These are phyloP conservation scores for Ulvella scutata DNA, from an alignment of 139 green algal genomes.

Conservation along the genomic window DNA sequence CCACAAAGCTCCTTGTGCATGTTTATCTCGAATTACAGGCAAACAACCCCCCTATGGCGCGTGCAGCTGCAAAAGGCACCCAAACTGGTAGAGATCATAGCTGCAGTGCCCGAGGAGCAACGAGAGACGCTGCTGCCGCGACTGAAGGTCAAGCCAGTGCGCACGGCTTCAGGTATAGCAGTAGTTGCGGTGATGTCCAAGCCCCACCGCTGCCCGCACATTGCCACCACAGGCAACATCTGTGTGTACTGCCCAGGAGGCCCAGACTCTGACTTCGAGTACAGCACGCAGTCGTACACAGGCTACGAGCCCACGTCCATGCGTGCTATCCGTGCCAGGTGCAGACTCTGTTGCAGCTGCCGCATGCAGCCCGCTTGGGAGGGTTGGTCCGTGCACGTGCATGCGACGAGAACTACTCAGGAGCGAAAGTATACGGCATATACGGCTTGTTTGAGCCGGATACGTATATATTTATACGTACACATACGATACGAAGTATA, in stretches of 20 bases:
- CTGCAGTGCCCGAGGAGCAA: constrained; percentile 87
- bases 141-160: constrained; percentile 67
- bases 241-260: constrained; percentile 97
- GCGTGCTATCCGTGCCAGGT: constrained; percentile 88
- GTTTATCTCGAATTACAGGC: neutral
- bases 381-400: too few species aligned
- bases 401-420: too few species aligned
- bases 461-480: too few species aligned
- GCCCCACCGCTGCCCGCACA: constrained; percentile 95
- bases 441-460: too few species aligned
- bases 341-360: too few species aligned
- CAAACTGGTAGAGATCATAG: constrained; percentile 97
- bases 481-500: too few species aligned
- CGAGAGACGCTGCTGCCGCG: constrained; percentile 61
- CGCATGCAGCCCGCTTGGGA: too few species aligned
- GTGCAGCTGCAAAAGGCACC: constrained; percentile 31
- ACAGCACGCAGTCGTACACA: constrained; percentile 81
- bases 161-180: constrained; percentile 90
- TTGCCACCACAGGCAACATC: constrained; percentile 98
- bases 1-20: neutral
- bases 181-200: constrained; percentile 99
- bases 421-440: too few species aligned
- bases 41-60: neutral
- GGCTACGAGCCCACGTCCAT: constrained; percentile 97
- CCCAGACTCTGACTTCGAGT: constrained; percentile 97